Evolutionary conservation across 768 basidiomycete genomes (phyloP).

Genomic region (Hygrocybe punicea): DNA sequence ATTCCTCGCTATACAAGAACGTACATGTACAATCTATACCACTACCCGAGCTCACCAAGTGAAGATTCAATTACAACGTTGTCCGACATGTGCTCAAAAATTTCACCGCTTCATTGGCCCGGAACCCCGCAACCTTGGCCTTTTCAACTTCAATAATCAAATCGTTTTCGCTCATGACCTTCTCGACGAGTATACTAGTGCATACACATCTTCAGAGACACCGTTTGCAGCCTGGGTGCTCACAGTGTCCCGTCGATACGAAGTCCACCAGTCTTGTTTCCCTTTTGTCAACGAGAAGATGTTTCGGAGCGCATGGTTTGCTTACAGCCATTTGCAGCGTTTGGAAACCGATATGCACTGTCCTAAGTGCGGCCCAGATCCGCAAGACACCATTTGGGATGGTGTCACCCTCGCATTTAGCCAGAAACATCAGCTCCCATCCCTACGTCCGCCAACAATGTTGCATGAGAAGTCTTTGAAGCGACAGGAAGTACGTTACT

Average conservation of each 20-base stretch:
- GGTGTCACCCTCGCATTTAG: slow-evolving; percentile 32
- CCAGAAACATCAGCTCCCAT: slow-evolving; percentile 22
- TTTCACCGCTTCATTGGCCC: slow-evolving; percentile 20
- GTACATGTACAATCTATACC: slow-evolving; percentile 10
- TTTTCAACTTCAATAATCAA: slow-evolving; percentile 30
- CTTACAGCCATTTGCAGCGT: slow-evolving; percentile 23
- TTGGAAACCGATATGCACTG: slow-evolving; percentile 27
- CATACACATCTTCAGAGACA: slow-evolving; percentile 26
- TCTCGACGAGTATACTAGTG: slow-evolving; percentile 26
- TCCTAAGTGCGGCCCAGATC: slow-evolving; percentile 24
- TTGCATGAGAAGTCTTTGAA: slow-evolving; percentile 7
- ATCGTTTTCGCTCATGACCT: slow-evolving; percentile 24
- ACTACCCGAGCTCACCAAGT: neutral
- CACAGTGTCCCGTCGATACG: slow-evolving; percentile 15
- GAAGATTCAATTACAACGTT: slow-evolving; percentile 19
- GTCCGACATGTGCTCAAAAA: slow-evolving; percentile 10
- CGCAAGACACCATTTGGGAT: slow-evolving; percentile 33
- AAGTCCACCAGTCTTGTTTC: neutral
- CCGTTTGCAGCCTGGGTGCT: slow-evolving; percentile 23
- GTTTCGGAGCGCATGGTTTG: slow-evolving; percentile 34
- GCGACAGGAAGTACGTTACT: slow-evolving; percentile 4
- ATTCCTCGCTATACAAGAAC: neutral
- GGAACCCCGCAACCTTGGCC: slow-evolving; percentile 19
- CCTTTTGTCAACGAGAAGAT: slow-evolving; percentile 14
- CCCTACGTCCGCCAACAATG: slow-evolving; percentile 28